Percentiles rank a stretch among this genome's conserved stretches.
Conservation (phyloP, 2,329 filamentous ascomycete genomes). For the Colletotrichum orbiculare region DNA sequence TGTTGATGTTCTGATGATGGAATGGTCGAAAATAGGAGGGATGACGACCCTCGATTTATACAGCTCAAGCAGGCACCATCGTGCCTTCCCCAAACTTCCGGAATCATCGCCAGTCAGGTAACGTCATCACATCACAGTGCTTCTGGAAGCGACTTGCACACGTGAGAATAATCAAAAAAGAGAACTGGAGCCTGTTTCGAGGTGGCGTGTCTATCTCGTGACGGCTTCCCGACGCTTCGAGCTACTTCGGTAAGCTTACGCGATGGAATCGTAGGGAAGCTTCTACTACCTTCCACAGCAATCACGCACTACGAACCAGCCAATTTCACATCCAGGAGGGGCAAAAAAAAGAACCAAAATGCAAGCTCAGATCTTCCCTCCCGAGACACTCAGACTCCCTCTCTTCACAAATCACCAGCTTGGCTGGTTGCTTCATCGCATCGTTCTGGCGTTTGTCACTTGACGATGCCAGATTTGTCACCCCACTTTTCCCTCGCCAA, state of each 20-base stretch:
- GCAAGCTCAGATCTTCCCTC: too few relatives aligned
- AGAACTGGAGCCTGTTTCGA: background rate
- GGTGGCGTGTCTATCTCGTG: constrained; percentile 10
- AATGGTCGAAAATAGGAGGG: constrained; percentile 17
- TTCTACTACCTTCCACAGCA: constrained; percentile 43
- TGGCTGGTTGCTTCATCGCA: too few relatives aligned
- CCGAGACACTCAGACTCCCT: too few relatives aligned
- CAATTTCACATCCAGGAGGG: too few relatives aligned
- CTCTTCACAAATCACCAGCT: too few relatives aligned
- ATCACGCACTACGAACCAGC: background rate
- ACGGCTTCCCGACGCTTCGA: constrained; percentile 30
- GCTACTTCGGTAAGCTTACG: constrained; percentile 35
- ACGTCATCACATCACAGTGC: constrained; percentile 25
- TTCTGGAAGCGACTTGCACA: constrained; percentile 30
- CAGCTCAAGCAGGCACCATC: constrained; percentile 22
- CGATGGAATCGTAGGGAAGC: constrained; percentile 40
- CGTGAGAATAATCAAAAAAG: background rate
- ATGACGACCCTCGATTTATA: constrained; percentile 45
- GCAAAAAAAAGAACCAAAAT: too few relatives aligned
- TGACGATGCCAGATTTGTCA: too few relatives aligned
- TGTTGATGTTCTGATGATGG: constrained; percentile 42
- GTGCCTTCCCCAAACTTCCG: constrained; percentile 43
- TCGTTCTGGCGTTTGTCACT: too few relatives aligned
- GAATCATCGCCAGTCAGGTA: constrained; percentile 36
- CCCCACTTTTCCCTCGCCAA: too few relatives aligned